phyloP scores from a whole-genome alignment of 2,329 filamentous ascomycete species.

The Paracamarosporium sp. region DNA sequence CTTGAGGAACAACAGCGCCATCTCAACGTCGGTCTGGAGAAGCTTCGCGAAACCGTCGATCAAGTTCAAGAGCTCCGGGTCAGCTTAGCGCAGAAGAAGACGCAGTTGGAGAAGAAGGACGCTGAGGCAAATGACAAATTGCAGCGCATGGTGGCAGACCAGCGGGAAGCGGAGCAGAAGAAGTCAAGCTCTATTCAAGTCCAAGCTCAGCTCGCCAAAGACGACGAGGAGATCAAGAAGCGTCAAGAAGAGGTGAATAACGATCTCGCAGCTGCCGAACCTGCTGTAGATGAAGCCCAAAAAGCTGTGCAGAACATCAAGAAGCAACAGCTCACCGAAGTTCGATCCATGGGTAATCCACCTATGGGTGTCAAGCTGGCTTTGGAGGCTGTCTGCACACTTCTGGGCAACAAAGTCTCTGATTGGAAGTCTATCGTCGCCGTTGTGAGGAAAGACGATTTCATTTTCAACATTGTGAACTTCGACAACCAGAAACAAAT shows the following conservation, averaged over 20 bases:
- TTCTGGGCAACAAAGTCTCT: slow-evolving; percentile 87
- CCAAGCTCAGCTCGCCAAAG: slow-evolving; percentile 83
- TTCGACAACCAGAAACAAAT: slow-evolving; percentile 96
- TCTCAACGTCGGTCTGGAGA: slow-evolving; percentile 97
- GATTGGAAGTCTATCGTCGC: slow-evolving; percentile 92
- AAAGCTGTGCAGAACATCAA: slow-evolving; percentile 99
- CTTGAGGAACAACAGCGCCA: slow-evolving; percentile 98
- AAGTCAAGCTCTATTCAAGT: slow-evolving; percentile 89
- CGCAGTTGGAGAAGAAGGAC: slow-evolving; percentile 90
- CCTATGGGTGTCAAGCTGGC: slow-evolving; percentile 90
- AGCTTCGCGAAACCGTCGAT: slow-evolving; percentile 93
- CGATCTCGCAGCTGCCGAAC: slow-evolving; percentile 90
- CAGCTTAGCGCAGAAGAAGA: slow-evolving; percentile 93
- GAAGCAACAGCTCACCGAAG: slow-evolving; percentile 94
- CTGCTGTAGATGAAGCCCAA: slow-evolving; percentile 89
- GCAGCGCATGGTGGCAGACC: slow-evolving; percentile 95
- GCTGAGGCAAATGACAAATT: slow-evolving; percentile 96
- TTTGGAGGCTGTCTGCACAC: slow-evolving; percentile 92
- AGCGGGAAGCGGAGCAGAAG: slow-evolving; percentile 90
- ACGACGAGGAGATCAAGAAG: slow-evolving; percentile 84
- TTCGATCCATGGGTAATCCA: slow-evolving; percentile 94
- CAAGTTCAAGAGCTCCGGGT: slow-evolving; percentile 92
- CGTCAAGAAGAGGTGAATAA: slow-evolving; percentile 84
- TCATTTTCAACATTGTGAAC: slow-evolving; percentile 96
- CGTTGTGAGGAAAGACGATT: slow-evolving; percentile 90